Evolutionary conservation across 805 yeast genomes (phyloP).

Genomic region (Ogataea henricii): DNA sequence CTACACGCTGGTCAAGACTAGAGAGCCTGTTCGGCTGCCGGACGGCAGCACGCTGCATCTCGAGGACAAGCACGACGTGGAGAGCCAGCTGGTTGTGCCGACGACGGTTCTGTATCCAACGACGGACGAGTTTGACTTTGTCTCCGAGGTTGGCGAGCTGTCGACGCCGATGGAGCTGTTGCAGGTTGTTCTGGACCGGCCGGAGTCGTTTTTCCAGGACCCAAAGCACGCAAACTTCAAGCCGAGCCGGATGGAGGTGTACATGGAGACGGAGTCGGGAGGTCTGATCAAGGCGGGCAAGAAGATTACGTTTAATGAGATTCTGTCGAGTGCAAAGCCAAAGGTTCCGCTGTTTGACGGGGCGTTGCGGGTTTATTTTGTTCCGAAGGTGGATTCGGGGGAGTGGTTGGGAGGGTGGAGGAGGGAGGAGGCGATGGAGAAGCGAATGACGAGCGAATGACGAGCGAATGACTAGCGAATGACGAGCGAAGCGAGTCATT

Average conservation of each 20-base stretch:
- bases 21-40: conserved; percentile 57
- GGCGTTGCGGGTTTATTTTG: conserved; percentile 69
- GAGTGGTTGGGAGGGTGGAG: conserved; percentile 71
- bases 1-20: conserved; percentile 49
- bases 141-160: conserved; percentile 74
- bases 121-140: conserved; percentile 78
- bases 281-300: conserved; percentile 87
- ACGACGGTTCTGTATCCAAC: conserved; percentile 81
- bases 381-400: conserved; percentile 68
- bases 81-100: conserved; percentile 81
- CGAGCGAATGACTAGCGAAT: background rate
- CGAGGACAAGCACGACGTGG: conserved; percentile 66
- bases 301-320: conserved; percentile 64
- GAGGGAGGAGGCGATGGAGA: conserved; percentile 53
- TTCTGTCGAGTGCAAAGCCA: conserved; percentile 62
- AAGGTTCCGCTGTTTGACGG: conserved; percentile 77
- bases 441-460: background rate
- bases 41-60: conserved; percentile 54
- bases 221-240: conserved; percentile 63
- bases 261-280: conserved; percentile 79
- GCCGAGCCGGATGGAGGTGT: conserved; percentile 63
- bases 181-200: conserved; percentile 62
- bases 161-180: conserved; percentile 66
- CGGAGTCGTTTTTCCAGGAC: conserved; percentile 66
- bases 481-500: background rate